phyloP scores from a whole-genome alignment of 805 yeast genomes.

The Lipomyces spencermartinsiae region DNA sequence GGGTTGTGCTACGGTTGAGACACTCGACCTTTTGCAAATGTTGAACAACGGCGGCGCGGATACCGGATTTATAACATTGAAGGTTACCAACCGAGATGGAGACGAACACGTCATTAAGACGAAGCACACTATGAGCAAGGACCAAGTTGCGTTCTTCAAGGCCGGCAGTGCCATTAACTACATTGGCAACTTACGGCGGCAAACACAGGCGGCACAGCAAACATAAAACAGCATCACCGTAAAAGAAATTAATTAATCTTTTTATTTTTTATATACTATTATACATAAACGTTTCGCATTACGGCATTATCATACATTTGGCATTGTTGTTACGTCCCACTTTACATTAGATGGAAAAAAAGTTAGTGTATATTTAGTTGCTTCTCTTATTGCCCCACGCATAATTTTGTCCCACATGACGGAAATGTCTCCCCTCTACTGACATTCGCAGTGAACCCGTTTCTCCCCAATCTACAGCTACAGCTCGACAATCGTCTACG shows the following conservation, averaged over 20 bases:
- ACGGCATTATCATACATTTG: not conserved
- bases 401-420: not conserved
- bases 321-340: not conserved
- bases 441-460: not conserved
- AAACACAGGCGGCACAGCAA: constrained; percentile 9
- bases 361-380: not conserved
- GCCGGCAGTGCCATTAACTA: constrained; percentile 97
- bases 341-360: not conserved
- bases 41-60: constrained; percentile 70
- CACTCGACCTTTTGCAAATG: constrained; percentile 82
- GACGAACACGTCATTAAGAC: constrained; percentile 70
- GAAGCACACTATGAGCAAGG: constrained; percentile 96
- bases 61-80: constrained; percentile 66
- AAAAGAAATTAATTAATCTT: not conserved
- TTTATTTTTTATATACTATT: not conserved
- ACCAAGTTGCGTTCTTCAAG: constrained; percentile 92
- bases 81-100: constrained; percentile 77
- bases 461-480: not conserved
- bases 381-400: not conserved
- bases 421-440: not conserved
- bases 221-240: not conserved
- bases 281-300: not conserved
- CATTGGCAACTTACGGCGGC: constrained; percentile 62
- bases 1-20: constrained; percentile 87
- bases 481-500: not conserved